phyloP scores from a whole-genome alignment of 805 yeast genomes.

The Candida hungchunana region DNA sequence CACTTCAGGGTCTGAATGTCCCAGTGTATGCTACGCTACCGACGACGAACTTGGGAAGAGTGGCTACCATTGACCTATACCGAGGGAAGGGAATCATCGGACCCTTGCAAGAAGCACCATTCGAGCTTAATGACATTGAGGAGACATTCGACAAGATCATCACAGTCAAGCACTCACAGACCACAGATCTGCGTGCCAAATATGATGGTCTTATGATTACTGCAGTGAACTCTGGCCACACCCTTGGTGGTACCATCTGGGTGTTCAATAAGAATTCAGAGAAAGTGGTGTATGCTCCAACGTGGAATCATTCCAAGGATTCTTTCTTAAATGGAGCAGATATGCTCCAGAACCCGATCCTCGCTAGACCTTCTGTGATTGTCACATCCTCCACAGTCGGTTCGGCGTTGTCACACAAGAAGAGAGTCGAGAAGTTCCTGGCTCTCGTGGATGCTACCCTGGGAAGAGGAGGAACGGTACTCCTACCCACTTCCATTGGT shows the following conservation, averaged over 20 bases:
- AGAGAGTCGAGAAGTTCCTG: slow-evolving; percentile 59
- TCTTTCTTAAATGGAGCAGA: slow-evolving; percentile 73
- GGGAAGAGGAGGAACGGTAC: slow-evolving; percentile 72
- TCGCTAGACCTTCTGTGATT: slow-evolving; percentile 77
- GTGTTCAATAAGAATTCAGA: slow-evolving; percentile 67
- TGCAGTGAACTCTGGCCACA: slow-evolving; percentile 87
- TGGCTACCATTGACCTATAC: slow-evolving; percentile 80
- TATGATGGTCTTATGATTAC: slow-evolving; percentile 61
- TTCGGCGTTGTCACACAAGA: slow-evolving; percentile 55
- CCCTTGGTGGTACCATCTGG: slow-evolving; percentile 95
- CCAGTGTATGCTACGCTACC: slow-evolving; percentile 91
- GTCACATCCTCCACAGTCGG: slow-evolving; percentile 72
- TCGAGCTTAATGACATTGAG: slow-evolving; percentile 74
- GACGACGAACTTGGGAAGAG: slow-evolving; percentile 77
- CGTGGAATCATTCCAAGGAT: slow-evolving; percentile 94
- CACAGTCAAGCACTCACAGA: slow-evolving; percentile 76
- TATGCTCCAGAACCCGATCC: slow-evolving; percentile 54
- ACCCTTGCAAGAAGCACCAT: slow-evolving; percentile 50
- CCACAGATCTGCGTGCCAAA: slow-evolving; percentile 56
- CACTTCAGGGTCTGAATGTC: slow-evolving; percentile 57
- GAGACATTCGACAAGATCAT: slow-evolving; percentile 68
- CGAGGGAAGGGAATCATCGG: slow-evolving; percentile 72
- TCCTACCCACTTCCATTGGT: slow-evolving; percentile 78
- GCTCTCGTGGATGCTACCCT: slow-evolving; percentile 61
- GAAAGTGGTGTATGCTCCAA: slow-evolving; percentile 80